A percentile compares a stretch with the other conserved stretches of the same genome.
phyloP scores from a whole-genome alignment of 805 yeast species.

The Yarrowia keelungensis region DNA sequence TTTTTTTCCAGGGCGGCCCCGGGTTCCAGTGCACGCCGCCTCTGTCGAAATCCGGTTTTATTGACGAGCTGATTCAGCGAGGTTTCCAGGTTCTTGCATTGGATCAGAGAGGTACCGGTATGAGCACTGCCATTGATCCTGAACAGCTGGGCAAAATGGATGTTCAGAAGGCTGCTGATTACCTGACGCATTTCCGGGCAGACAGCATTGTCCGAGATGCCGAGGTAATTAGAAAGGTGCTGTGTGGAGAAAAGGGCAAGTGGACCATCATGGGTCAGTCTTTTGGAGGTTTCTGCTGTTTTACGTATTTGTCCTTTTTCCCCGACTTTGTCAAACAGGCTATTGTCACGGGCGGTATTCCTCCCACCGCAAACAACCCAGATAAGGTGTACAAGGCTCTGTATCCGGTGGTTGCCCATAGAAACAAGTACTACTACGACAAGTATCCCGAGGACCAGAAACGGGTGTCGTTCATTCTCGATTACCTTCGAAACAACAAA shows the following conservation, averaged over 20 bases:
- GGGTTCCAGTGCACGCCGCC: slow-evolving; percentile 49
- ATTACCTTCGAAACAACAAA: slow-evolving; percentile 31
- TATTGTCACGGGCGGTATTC: slow-evolving; percentile 64
- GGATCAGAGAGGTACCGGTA: slow-evolving; percentile 71
- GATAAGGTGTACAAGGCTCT: slow-evolving; percentile 61
- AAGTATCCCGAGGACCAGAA: slow-evolving; percentile 58
- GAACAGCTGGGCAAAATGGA: slow-evolving; percentile 39
- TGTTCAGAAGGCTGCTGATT: slow-evolving; percentile 52
- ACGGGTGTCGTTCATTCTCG: slow-evolving; percentile 49
- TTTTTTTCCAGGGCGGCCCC: slow-evolving; percentile 38
- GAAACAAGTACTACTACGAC: slow-evolving; percentile 57
- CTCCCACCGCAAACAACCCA: slow-evolving; percentile 57
- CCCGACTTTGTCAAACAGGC: slow-evolving; percentile 55
- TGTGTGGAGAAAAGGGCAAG: slow-evolving; percentile 49
- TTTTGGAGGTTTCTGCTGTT: slow-evolving; percentile 61
- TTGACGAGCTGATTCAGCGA: slow-evolving; percentile 53
- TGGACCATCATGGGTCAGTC: slow-evolving; percentile 66
- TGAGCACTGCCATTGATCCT: slow-evolving; percentile 57
- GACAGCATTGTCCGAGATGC: slow-evolving; percentile 56
- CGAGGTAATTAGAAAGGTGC: slow-evolving; percentile 55
- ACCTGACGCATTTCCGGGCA: slow-evolving; percentile 58
- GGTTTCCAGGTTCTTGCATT: slow-evolving; percentile 57
- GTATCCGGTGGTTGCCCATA: slow-evolving; percentile 55
- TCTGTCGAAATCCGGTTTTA: slow-evolving; percentile 50
- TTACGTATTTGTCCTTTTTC: slow-evolving; percentile 58